phyloP scores from a whole-genome alignment of 306 rosid genomes.

The Ormosia emarginata region DNA sequence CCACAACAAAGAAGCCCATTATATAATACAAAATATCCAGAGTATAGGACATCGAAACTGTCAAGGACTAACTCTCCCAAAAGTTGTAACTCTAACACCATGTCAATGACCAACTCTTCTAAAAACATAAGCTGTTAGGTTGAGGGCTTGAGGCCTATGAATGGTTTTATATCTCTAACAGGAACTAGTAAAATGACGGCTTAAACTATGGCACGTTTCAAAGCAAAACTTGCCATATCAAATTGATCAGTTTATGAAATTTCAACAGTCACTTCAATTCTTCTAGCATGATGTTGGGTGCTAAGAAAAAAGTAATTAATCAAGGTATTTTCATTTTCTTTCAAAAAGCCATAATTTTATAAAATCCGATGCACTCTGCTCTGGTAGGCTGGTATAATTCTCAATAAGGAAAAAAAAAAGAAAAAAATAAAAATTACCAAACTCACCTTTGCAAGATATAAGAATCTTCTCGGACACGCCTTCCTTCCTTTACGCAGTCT shows the following conservation, averaged over 20 bases:
- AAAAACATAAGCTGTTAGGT: neutral
- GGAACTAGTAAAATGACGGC: neutral
- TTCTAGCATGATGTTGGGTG: neutral
- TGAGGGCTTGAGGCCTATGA: neutral
- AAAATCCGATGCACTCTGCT: neutral
- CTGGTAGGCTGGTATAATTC: neutral
- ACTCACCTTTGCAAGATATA: slow-evolving; percentile 60
- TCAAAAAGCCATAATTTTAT: neutral
- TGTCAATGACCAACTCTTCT: neutral
- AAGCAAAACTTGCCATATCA: neutral
- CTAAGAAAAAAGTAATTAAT: neutral
- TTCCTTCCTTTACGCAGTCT: slow-evolving; percentile 73
- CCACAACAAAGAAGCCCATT: neutral
- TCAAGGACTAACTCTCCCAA: neutral
- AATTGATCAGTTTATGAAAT: neutral
- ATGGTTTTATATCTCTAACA: neutral
- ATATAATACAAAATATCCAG: neutral
- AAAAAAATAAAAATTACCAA: neutral
- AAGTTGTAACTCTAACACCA: neutral
- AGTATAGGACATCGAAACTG: neutral
- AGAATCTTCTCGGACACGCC: slow-evolving; percentile 64
- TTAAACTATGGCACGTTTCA: neutral
- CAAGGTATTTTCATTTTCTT: neutral
- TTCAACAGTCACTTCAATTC: neutral
- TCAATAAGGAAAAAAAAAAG: neutral